Base-by-base conservation (phyloP, 306 rosid species). In the Vigna unguiculata region DNA sequence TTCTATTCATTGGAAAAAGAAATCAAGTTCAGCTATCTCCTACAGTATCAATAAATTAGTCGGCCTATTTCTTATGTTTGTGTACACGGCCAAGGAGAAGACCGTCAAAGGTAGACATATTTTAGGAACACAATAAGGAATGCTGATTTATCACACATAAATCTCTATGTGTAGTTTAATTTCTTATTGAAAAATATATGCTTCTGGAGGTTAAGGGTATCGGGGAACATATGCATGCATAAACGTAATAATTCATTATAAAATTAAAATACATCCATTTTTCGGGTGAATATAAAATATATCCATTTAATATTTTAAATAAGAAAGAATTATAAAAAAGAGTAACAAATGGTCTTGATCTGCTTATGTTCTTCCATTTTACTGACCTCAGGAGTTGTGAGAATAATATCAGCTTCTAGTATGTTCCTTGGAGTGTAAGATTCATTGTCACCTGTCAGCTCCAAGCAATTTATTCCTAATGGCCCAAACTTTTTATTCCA, bases 371-470 rank as follows among this genome's bases (percentile, higher is more conserved):
- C 30, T 64, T 69, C 22, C 65, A 80, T 59, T 57, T 46, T 81
- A 80, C 92, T 78, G 66, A 90, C 97, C 96, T 94, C 97, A 52
- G 98, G 97, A 82, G 98, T 94, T 59, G 98, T 94, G 81, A 94
- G 83, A 82, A 94, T 86, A 69, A 94, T 94, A 82, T 92, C 98
- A 25, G 96, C 97, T 71, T 92, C 98, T 59, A 85, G 91, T 71
- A 92, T 85, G 77, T 88, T 89, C 83, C 82, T 89, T 57, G 83
- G 36, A 71, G 79, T 92, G 91, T 94, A 92, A 69, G 85, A 81
- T 81, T 89, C 98, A 67, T 84, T 94, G 76, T 94, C 98, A 78
- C 97, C 96, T 34, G 98, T 94, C 68, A 94, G 82, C 89, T 94
- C 98, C 82, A 94, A 80, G 85, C 98, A 90, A 78, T 55, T 79